A percentile compares a stretch with the other conserved stretches of the same genome.
Conservation (phyloP, 257 asterid genomes). For the Coffea canephora region DNA sequence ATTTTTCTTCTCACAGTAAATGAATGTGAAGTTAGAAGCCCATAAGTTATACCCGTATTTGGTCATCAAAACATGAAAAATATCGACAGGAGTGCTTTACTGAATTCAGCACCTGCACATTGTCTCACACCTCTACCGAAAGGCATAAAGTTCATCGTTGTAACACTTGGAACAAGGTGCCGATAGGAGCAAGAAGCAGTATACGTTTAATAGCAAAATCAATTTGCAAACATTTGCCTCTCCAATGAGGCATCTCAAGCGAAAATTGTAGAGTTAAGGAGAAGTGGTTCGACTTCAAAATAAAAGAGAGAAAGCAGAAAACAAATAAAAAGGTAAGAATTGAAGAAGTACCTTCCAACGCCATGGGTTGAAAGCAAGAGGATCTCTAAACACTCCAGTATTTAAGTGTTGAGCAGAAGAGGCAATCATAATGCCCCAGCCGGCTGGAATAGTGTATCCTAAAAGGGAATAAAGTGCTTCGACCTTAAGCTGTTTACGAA, state of each 20-base stretch:
- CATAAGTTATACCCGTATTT: too few relatives aligned
- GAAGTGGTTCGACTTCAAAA: neutral
- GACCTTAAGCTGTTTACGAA: too few relatives aligned
- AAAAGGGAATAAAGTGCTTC: neutral
- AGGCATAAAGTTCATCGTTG: constrained; percentile 19
- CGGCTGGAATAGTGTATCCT: constrained; percentile 30
- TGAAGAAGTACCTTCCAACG: constrained; percentile 29
- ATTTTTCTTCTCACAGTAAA: neutral
- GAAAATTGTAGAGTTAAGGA: too few relatives aligned
- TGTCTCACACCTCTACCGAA: constrained; percentile 1
- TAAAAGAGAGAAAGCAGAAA: neutral
- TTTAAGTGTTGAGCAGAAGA: constrained; percentile 20
- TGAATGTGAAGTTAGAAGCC: too few relatives aligned
- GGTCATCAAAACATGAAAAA: neutral
- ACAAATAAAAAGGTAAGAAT: neutral
- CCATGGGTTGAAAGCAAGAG: constrained; percentile 25
- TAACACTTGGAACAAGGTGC: constrained; percentile 12
- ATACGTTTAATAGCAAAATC: too few relatives aligned
- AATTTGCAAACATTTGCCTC: neutral
- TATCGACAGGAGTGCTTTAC: neutral
- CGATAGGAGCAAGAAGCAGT: too few relatives aligned
- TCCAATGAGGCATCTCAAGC: neutral
- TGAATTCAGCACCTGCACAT: constrained; percentile 8
- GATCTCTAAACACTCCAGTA: constrained; percentile 13
- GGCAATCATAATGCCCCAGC: constrained; percentile 26